Evolutionary conservation across 441 rosid genomes (phyloP), one percentile per base, ranked within the genome.

Genomic region (Breynia disticha): DNA sequence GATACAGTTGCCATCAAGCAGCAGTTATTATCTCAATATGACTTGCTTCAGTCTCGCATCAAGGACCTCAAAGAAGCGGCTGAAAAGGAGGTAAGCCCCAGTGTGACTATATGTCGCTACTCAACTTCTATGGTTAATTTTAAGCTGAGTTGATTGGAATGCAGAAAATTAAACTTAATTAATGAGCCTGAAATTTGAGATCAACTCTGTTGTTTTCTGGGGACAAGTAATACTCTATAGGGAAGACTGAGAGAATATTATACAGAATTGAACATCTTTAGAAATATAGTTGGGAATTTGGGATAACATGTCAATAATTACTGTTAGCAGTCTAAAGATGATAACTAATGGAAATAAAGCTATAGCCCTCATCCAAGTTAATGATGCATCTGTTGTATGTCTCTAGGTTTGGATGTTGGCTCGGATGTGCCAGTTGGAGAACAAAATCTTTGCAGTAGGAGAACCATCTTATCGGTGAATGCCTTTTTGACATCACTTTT

Each of bases 381-480:
- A 24, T 59, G 54, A 44, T 60, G 43, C 46, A 20, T 46, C 46
- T 52, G 67, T 66, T 61, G 64, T 13, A 41, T 19, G 43, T 71
- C 54, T 71, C 54, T 64, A 91, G 98, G 87, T 84, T 18, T 88
- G 94, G 97, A 86, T 86, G 95, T 72, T 91, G 74, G 95, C 94
- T 75, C 77, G 95, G 69, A 82, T 86, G 89, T 86, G 91, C 68
- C 98, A 84, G 72, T 84, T 91, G 50, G 96, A 91, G 79, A 91
- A 91, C 86, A 91, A 91, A 79, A 91, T 88, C 55, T 78, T 78
- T 67, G 96, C 89, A 4, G 84, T 88, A 19, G 96, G 98, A 62
- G 96, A 88, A 76, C 94, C 91, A 60, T 79, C 95, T 55, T 91
- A 86, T 72, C 95, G 96, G 96, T 86, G 63, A 73, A 70, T 47